phyloP scores from a whole-genome alignment of 176 grass and related monocot genomes.

The Canna indica region DNA sequence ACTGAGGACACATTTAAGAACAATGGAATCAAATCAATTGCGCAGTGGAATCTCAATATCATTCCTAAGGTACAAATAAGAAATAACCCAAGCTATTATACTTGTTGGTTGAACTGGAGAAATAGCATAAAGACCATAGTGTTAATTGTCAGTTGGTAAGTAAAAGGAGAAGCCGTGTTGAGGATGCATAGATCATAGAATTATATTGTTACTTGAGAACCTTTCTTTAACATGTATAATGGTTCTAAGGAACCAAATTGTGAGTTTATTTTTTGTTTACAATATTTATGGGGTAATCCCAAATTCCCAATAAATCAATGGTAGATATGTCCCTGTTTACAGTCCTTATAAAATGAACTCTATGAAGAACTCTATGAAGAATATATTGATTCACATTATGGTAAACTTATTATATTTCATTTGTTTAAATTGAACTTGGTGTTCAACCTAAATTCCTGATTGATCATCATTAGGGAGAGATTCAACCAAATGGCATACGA shows the following conservation, averaged over 20 bases:
- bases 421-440: background rate
- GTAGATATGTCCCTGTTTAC: too few relatives aligned
- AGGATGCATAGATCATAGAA: background rate
- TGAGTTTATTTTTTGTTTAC: too few relatives aligned
- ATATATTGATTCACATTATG: background rate
- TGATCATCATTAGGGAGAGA: constrained; percentile 12
- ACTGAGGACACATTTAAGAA: constrained; percentile 22
- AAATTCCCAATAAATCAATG: too few relatives aligned
- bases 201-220: background rate
- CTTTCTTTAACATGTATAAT: background rate
- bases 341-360: too few relatives aligned
- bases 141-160: background rate
- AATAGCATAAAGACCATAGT: background rate
- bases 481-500: constrained; percentile 14
- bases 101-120: background rate
- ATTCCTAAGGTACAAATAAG: constrained; percentile 44
- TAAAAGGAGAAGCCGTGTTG: background rate
- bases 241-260: too few relatives aligned
- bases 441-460: background rate
- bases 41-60: constrained; percentile 21
- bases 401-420: too few relatives aligned
- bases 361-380: background rate
- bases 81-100: background rate
- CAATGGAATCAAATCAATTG: constrained; percentile 31
- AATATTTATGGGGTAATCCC: too few relatives aligned